Evolutionary conservation across 139 green algal species (phyloP).

Genomic region (Chlamydomonas eustigma): DNA sequence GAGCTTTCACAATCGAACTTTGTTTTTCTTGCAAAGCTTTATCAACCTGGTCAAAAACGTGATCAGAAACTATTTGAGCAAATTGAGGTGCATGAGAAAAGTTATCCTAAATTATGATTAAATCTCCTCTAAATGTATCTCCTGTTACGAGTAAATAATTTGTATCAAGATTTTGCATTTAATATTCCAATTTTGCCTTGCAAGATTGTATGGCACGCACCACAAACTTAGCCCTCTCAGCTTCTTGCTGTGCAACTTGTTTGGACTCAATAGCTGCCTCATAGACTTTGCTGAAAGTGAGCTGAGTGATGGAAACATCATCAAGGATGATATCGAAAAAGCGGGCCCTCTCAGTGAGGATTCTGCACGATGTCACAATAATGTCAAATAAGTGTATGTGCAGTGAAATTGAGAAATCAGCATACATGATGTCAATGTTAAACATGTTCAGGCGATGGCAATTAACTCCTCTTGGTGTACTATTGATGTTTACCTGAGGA

Average conservation of each 20-base stretch:
- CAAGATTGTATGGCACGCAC: slow-evolving; percentile 36
- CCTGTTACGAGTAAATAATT: neutral
- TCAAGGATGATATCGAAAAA: slow-evolving; percentile 97
- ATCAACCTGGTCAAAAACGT: slow-evolving; percentile 65
- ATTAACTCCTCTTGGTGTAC: neutral
- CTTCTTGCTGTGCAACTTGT: slow-evolving; percentile 96
- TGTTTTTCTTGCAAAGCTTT: slow-evolving; percentile 97
- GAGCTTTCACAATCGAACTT: slow-evolving; percentile 82
- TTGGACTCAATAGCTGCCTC: slow-evolving; percentile 96
- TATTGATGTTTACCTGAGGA: slow-evolving; percentile 36
- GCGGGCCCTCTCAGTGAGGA: slow-evolving; percentile 82
- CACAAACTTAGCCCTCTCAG: slow-evolving; percentile 95
- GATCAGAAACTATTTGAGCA: neutral
- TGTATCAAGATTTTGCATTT: neutral
- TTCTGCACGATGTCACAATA: slow-evolving; percentile 51
- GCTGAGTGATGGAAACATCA: slow-evolving; percentile 97
- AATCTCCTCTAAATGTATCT: neutral
- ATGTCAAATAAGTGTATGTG: too few relatives aligned
- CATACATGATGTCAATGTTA: too few relatives aligned
- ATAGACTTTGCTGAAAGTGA: slow-evolving; percentile 96
- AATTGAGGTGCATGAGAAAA: too few relatives aligned
- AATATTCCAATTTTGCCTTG: neutral
- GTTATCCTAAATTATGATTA: too few relatives aligned
- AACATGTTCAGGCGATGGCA: too few relatives aligned
- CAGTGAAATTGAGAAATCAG: too few relatives aligned